phyloP scores from a whole-genome alignment of 257 asterid genomes.

The Leptodermis oblonga region DNA sequence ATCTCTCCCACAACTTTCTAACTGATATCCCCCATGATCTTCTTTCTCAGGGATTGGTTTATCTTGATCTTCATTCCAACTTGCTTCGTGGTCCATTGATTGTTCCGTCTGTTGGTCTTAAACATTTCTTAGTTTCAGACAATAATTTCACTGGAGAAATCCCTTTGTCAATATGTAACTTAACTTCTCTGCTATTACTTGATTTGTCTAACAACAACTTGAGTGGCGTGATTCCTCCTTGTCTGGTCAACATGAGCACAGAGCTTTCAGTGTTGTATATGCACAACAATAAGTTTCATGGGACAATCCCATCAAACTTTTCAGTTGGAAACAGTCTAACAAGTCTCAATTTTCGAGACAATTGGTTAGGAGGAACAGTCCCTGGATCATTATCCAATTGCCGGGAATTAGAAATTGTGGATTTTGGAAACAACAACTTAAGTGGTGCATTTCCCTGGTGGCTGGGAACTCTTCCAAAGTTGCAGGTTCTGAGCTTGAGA shows the following conservation, averaged over 20 bases:
- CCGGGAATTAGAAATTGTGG: conserved; percentile 10
- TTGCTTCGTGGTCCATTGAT: conserved; percentile 1
- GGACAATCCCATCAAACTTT: conserved; percentile 13
- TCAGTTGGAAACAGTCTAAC: neutral
- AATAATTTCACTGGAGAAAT: conserved; percentile 22
- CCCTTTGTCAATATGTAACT: conserved; percentile 12
- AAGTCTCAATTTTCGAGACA: conserved; percentile 11
- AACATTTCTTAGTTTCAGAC: conserved; percentile 9
- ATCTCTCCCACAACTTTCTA: too few relatives aligned
- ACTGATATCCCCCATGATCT: too few relatives aligned
- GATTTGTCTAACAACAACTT: conserved; percentile 13
- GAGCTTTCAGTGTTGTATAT: conserved; percentile 6
- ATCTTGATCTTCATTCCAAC: conserved; percentile 11
- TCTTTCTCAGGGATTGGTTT: too few relatives aligned
- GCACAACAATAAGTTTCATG: conserved; percentile 3
- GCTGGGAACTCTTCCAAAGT: conserved; percentile 18
- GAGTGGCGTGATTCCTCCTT: conserved; percentile 2
- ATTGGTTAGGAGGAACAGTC: conserved; percentile 15
- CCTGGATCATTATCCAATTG: conserved; percentile 22
- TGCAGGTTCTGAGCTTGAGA: conserved; percentile 25
- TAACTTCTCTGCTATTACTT: neutral
- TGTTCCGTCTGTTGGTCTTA: neutral
- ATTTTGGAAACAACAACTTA: conserved; percentile 27
- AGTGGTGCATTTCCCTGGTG: conserved; percentile 30
- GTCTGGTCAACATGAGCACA: conserved; percentile 9